Evolutionary conservation across 1,284 basidiomycete species (phyloP).

Genomic region (Cutaneotrichosporon cavernicola): DNA sequence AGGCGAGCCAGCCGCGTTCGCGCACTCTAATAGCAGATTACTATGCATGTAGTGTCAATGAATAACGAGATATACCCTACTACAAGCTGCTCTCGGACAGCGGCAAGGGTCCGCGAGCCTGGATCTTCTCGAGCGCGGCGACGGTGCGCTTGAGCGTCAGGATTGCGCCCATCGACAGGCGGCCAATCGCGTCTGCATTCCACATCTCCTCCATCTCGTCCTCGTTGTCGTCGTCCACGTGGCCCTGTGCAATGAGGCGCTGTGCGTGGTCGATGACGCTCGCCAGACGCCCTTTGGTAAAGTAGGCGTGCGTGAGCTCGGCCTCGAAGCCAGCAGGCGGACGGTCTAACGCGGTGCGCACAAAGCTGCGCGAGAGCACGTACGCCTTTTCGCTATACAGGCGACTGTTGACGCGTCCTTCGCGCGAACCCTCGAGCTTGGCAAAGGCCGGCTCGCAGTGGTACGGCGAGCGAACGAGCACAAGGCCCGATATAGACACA

Average conservation of each 20-base stretch:
- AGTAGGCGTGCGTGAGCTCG: slow-evolving; percentile 76
- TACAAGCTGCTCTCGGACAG: neutral
- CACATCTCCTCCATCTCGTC: slow-evolving; percentile 53
- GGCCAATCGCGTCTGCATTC: slow-evolving; percentile 64
- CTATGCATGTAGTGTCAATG: neutral
- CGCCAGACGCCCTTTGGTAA: slow-evolving; percentile 62
- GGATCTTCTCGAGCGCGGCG: slow-evolving; percentile 32
- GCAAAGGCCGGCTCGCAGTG: slow-evolving; percentile 88
- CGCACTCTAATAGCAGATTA: neutral
- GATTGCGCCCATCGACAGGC: slow-evolving; percentile 74
- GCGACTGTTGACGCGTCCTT: slow-evolving; percentile 71
- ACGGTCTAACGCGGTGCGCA: slow-evolving; percentile 76
- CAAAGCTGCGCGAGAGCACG: slow-evolving; percentile 82
- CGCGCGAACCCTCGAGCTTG: slow-evolving; percentile 81
- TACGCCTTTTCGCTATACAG: slow-evolving; percentile 74
- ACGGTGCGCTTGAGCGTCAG: slow-evolving; percentile 61
- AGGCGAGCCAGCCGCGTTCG: neutral
- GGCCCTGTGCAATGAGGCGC: slow-evolving; percentile 62
- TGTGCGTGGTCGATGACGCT: slow-evolving; percentile 68
- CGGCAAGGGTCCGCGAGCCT: neutral
- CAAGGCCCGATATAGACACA: slow-evolving; percentile 89
- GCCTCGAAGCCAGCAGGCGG: slow-evolving; percentile 68
- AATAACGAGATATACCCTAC: neutral
- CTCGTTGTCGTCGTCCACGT: slow-evolving; percentile 47
- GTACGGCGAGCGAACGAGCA: slow-evolving; percentile 90